phyloP scores from a whole-genome alignment of 148 eudicot species.

The Diospyros kaki region DNA sequence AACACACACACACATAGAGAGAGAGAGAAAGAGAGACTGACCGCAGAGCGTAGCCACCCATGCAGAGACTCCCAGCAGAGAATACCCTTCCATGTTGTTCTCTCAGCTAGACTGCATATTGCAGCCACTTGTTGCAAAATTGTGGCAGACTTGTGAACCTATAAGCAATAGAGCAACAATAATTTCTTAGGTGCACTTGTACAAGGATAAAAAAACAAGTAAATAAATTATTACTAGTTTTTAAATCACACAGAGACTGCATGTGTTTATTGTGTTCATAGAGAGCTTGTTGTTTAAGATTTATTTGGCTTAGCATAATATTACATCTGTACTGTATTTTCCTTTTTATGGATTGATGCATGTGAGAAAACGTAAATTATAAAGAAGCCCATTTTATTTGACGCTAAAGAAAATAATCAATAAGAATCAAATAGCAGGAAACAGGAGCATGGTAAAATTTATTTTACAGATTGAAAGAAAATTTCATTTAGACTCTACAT shows the following conservation, averaged over 20 bases:
- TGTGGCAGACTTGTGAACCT: constrained; percentile 94
- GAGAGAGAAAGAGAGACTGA: constrained; percentile 38
- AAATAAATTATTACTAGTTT: no score
- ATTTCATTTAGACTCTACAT: not conserved
- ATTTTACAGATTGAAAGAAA: not conserved
- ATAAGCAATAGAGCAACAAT: constrained; percentile 8
- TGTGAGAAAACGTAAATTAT: not conserved
- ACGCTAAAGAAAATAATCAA: not conserved
- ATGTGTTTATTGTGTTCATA: not conserved
- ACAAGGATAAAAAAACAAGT: not conserved
- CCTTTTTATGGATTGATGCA: not conserved
- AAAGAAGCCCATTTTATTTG: not conserved
- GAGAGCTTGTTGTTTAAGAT: not conserved
- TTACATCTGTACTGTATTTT: not conserved
- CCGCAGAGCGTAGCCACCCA: constrained; percentile 83
- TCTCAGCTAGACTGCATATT: constrained; percentile 79
- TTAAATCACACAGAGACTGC: no score
- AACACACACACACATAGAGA: not conserved
- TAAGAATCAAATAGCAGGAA: not conserved
- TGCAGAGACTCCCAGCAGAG: constrained; percentile 85
- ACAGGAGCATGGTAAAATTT: not conserved
- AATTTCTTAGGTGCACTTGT: not conserved
- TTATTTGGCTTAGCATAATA: not conserved
- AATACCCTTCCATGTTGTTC: constrained; percentile 63
- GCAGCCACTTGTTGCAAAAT: constrained; percentile 88